Percentiles rank a stretch among this genome's conserved stretches.
phyloP scores from a whole-genome alignment of 768 basidiomycete species.

The Holtermannia corniformis region DNA sequence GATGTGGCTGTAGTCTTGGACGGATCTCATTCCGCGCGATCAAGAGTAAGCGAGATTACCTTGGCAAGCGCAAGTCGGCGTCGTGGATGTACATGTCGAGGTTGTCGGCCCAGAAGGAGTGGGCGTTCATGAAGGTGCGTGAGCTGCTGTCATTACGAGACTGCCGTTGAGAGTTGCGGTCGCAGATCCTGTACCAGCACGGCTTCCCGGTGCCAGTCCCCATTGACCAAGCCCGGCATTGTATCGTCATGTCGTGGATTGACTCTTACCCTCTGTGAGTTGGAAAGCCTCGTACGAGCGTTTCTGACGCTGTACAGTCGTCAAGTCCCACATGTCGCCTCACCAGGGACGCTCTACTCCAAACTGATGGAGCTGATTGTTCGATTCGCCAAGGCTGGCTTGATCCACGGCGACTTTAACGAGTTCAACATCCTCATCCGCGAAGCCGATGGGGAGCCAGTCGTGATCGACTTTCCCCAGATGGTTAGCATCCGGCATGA shows the following conservation, averaged over 20 bases:
- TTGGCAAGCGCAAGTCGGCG: constrained; percentile 88
- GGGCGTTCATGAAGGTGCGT: constrained; percentile 92
- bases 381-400: constrained; percentile 78
- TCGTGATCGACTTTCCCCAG: constrained; percentile 98
- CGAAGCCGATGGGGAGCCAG: constrained; percentile 61
- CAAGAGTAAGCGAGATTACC: constrained; percentile 91
- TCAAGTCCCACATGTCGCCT: constrained; percentile 70
- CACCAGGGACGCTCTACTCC: constrained; percentile 84
- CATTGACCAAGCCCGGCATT: constrained; percentile 89
- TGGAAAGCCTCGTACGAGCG: not conserved
- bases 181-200: constrained; percentile 78
- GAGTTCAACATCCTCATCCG: constrained; percentile 97
- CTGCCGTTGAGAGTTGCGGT: not conserved
- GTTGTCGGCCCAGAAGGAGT: constrained; percentile 92
- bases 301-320: constrained; percentile 43
- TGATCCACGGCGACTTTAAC: constrained; percentile 99
- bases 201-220: constrained; percentile 87
- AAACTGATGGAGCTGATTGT: constrained; percentile 90
- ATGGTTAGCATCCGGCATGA: constrained; percentile 96
- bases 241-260: constrained; percentile 90
- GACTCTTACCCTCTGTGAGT: constrained; percentile 88
- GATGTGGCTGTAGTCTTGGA: constrained; percentile 56
- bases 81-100: constrained; percentile 99
- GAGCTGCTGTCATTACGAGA: not conserved
- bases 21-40: constrained; percentile 96